Evolutionary conservation across 306 rosid genomes (phyloP).

Genomic region (Malus sieversii): DNA sequence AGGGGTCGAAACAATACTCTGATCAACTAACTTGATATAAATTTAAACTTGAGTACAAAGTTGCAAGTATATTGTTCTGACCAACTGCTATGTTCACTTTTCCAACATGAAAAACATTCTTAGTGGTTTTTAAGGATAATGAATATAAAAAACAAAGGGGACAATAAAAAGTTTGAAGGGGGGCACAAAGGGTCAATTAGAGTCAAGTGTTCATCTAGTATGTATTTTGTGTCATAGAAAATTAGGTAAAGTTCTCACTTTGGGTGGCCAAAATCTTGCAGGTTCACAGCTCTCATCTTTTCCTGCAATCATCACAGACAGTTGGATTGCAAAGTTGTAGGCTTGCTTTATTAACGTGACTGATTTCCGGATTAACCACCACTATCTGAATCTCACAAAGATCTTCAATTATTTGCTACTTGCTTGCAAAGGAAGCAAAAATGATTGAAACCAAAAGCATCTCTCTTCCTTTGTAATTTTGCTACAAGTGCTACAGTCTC

Average conservation of each 20-base stretch:
- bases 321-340: neutral
- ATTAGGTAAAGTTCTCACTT: neutral
- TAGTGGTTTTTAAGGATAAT: neutral
- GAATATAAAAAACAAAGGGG: neutral
- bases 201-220: neutral
- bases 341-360: slow-evolving; percentile 14
- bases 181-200: neutral
- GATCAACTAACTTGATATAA: too few species aligned
- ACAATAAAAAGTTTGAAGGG: neutral
- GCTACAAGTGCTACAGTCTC: neutral
- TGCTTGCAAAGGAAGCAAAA: neutral
- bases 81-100: too few species aligned
- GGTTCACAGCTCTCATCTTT: neutral
- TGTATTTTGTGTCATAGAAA: neutral
- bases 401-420: neutral
- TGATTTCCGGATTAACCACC: neutral
- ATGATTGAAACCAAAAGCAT: neutral
- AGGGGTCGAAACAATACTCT: too few species aligned
- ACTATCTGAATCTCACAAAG: neutral
- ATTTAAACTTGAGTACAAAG: too few species aligned
- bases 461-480: neutral
- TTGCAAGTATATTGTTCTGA: too few species aligned
- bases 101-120: neutral
- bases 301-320: slow-evolving; percentile 3
- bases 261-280: neutral